Percentiles rank a stretch among this genome's conserved stretches.
These are phyloP conservation scores for Lagenidium sp. DNA, from an alignment of 352 stramenopile genomes.

Conservation along the genomic window DNA sequence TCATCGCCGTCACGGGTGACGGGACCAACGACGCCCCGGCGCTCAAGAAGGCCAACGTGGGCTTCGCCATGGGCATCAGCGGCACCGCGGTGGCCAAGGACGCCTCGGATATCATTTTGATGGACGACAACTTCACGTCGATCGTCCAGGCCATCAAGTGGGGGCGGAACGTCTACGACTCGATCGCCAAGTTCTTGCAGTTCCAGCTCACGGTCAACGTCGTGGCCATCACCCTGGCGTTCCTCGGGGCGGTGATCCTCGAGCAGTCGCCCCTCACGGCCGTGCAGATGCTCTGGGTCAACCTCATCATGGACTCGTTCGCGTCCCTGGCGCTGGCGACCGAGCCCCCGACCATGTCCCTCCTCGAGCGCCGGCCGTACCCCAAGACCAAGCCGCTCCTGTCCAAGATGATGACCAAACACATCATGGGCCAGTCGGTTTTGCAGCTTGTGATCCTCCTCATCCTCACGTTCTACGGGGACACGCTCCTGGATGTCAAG, in stretches of 20 bases:
- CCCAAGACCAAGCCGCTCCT: slow-evolving; percentile 89
- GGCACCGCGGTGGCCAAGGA: slow-evolving; percentile 87
- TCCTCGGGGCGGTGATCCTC: slow-evolving; percentile 78
- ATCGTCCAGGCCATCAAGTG: slow-evolving; percentile 78
- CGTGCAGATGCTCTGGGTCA: slow-evolving; percentile 97
- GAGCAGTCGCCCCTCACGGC: slow-evolving; percentile 89
- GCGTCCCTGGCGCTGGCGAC: slow-evolving; percentile 93
- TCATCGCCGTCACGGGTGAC: slow-evolving; percentile 95
- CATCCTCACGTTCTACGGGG: slow-evolving; percentile 75
- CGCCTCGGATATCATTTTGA: slow-evolving; percentile 89
- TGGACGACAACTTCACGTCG: slow-evolving; percentile 92
- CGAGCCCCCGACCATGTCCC: slow-evolving; percentile 80
- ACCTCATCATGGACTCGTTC: slow-evolving; percentile 99
- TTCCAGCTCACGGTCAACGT: slow-evolving; percentile 98
- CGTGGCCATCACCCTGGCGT: slow-evolving; percentile 90
- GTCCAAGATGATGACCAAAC: slow-evolving; percentile 91
- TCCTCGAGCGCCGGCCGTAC: slow-evolving; percentile 93
- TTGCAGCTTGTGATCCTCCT: slow-evolving; percentile 91
- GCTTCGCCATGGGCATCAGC: slow-evolving; percentile 95
- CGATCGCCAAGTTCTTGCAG: slow-evolving; percentile 97
- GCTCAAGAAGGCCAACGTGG: slow-evolving; percentile 96
- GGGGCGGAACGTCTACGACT: slow-evolving; percentile 84
- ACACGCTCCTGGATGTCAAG: slow-evolving; percentile 32
- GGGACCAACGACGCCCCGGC: slow-evolving; percentile 96
- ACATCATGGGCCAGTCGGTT: slow-evolving; percentile 90